phyloP scores from a whole-genome alignment of 2,329 filamentous ascomycete genomes.

The Pseudocercospora pini-densiflorae region DNA sequence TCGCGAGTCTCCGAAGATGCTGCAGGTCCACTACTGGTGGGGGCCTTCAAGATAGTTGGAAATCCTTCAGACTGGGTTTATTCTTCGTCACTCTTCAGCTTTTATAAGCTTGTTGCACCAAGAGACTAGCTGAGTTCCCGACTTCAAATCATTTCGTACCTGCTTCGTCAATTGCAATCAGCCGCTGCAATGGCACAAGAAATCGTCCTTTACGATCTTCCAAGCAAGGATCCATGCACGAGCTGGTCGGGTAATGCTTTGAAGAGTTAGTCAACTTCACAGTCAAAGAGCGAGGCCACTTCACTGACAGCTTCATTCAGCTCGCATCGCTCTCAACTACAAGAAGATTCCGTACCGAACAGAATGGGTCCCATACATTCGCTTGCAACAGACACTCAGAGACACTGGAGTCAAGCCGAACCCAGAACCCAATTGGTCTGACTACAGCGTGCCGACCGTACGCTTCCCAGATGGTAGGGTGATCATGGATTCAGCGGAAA shows the following conservation, averaged over 20 bases:
- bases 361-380: constrained; percentile 16
- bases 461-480: constrained; percentile 12
- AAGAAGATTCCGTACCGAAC: constrained; percentile 18
- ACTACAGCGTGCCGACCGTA: constrained; percentile 9
- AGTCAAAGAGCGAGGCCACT: too few species aligned
- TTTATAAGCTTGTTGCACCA: too few species aligned
- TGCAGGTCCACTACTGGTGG: too few species aligned
- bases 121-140: too few species aligned
- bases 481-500: constrained; percentile 16
- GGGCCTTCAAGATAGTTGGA: too few species aligned
- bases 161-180: neutral
- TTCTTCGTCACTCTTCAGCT: too few species aligned
- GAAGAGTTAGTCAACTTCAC: constrained; percentile 5
- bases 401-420: constrained; percentile 9
- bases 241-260: constrained; percentile 18
- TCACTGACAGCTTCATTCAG: neutral
- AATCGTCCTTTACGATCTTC: constrained; percentile 15
- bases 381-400: constrained; percentile 16
- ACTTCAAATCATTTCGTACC: neutral
- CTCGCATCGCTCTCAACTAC: constrained; percentile 17
- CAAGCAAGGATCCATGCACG: constrained; percentile 14
- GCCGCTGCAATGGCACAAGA: neutral
- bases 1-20: too few species aligned
- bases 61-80: too few species aligned
- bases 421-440: constrained; percentile 8